Conservation (phyloP, 441 rosid species). For the Corymbia citriodora region DNA sequence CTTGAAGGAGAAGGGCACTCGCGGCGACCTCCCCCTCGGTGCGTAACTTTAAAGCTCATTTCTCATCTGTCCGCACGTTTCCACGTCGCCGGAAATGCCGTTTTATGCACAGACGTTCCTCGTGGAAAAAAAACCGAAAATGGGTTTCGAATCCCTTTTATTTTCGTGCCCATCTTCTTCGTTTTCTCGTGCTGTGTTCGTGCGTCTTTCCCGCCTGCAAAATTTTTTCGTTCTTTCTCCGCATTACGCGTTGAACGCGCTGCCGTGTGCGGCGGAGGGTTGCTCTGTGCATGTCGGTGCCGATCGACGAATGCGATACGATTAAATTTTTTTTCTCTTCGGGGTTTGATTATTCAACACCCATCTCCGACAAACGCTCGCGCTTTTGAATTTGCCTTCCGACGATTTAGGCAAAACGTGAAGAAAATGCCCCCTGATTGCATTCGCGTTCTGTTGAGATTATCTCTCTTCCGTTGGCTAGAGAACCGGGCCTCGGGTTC, state of each 20-base stretch:
- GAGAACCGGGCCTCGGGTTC: not conserved
- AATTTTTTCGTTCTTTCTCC: not conserved
- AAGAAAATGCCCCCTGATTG: not conserved
- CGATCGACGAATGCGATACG: not conserved
- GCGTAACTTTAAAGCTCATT: too few species aligned
- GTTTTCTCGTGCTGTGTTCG: not conserved
- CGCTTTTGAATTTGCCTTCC: not conserved
- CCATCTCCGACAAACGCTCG: not conserved
- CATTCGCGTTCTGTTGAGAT: not conserved
- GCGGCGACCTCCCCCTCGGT: not conserved
- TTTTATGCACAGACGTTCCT: not conserved
- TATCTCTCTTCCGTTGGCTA: not conserved
- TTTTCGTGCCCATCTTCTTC: not conserved
- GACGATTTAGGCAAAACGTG: not conserved
- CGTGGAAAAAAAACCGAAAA: not conserved
- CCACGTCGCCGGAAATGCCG: not conserved
- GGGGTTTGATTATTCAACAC: not conserved
- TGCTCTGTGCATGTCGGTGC: not conserved
- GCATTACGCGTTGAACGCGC: not conserved
- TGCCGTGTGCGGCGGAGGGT: not conserved
- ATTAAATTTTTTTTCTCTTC: not conserved
- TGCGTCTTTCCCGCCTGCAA: not conserved
- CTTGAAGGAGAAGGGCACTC: slow-evolving; percentile 2
- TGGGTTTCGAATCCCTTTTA: not conserved
- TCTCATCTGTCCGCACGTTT: not conserved